Evolutionary conservation across 2,329 filamentous ascomycete genomes (phyloP), one percentile per base, ranked within the genome.

Genomic region (Xylariaceae sp.): DNA sequence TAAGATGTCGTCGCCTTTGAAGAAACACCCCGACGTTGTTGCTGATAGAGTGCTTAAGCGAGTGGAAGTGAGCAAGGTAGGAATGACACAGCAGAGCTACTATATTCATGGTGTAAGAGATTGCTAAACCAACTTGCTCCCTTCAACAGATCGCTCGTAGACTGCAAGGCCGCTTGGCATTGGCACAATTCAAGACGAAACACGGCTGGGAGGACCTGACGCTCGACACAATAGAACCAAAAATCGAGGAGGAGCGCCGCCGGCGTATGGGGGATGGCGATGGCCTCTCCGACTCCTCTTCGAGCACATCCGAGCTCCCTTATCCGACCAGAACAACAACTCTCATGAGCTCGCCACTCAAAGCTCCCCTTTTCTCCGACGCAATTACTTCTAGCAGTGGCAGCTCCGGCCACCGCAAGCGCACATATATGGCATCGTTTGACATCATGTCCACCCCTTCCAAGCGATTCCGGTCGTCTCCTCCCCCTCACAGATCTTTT

Each of bases 121-220:
- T 27, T 30, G 58, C 61, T 64, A 60, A 63, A 52, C n/a, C 47
- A 41, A 30, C 40, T 52, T 61, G 52, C 50, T 54, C 60, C 64
- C 26, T 48, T 47, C 54, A 66, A 53, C 69, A 97, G 94, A 95
- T 99, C 77, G 94, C 91, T 65, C 82, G 92, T 70, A 88, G 88
- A 67, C 79, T 99, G 53, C 91, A 97, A 75, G 91, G 95, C 76
- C 89, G 92, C 60, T 84, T 99, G 57, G 92, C 94, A 56, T 84
- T 97, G 61, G 94, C 94, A 70, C 94, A 95, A 73, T 94, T 96
- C 81, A 97, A 97, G 76, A 91, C 94, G 63, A 91, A 95, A 74
- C 88, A 95, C 75, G 91, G 91, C 70, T 95, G 91, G 86, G 88
- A 96, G 73, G 89, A 94, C 72, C 81, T 95, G 70, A 89, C 87